Base-by-base conservation (phyloP, 352 stramenopile genomes). In the Salisapilia sapeloensis region DNA sequence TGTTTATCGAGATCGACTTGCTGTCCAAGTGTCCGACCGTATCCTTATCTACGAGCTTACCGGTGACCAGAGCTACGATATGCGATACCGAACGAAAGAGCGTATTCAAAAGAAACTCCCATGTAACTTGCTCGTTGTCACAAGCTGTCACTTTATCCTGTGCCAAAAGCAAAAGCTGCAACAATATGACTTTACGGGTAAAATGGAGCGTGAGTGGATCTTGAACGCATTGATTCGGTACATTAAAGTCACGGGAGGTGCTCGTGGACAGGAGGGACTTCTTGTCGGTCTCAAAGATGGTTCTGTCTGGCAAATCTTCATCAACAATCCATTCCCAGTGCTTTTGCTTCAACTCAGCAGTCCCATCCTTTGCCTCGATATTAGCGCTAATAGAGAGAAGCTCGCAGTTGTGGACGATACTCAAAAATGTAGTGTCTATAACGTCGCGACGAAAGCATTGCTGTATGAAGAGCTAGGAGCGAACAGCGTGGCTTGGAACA, bases 321-420 rank as follows among this genome's bases (percentile, higher is more conserved):
- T 96, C 42, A 81, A 96, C 52, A 97, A 97, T 44, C 69, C 85
- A 22, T 97, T 97, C 40, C 90, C 87, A 10, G 84, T 97, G 27
- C 62, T 85, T 29, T 48, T 97, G 9, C 86, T 95, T 41, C 70
- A 87, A 32, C 72, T 93, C 30, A 72, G 42, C 34, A 74, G 67
- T 35, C 44, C 69, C 12, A 93, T 96, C 20, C 75, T 69, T n/a
- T 92, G 72, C 35, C 58, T 95, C 27, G 78, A 93, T 39, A 82
- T 94, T 29, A 92, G 63, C 25, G 64, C 66, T 48, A 85, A 84
- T 22, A 65, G 76, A 10, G 72, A 79, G 24, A 91, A 92, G 38
- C 56, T 97, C 9, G 85, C 86, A 0, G 71, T 96, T 4, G 77
- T 97, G 5, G 89, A 97, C 44, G 63, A 81, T 36, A 69, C 80